These are phyloP conservation scores for Xylariales sp. DNA, from an alignment of 2,329 filamentous ascomycete species.

Conservation along the genomic window DNA sequence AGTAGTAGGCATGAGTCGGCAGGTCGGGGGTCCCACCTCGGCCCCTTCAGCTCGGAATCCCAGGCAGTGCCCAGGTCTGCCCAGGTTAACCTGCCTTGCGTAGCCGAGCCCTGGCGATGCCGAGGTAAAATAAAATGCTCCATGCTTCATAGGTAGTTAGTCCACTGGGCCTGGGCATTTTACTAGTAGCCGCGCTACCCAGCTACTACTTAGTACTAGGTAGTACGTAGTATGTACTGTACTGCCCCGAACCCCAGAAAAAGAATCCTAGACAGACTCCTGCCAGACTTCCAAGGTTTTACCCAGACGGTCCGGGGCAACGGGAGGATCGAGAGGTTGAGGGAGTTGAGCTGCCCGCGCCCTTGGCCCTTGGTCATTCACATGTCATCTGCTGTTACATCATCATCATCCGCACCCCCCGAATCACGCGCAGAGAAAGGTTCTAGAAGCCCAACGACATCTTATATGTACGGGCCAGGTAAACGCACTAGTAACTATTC, in stretches of 20 bases:
- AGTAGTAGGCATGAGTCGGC: slow-evolving; percentile 14
- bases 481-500: not conserved
- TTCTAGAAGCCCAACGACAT: slow-evolving; percentile 8
- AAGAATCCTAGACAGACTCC: not conserved
- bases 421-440: slow-evolving; percentile 23
- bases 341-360: not conserved
- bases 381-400: slow-evolving; percentile 27
- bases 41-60: not conserved
- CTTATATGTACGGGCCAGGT: no score
- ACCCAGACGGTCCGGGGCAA: slow-evolving; percentile 32
- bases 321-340: slow-evolving; percentile 11
- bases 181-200: slow-evolving; percentile 37
- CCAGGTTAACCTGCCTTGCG: not conserved
- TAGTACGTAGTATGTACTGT: no score
- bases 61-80: not conserved
- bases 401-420: not conserved
- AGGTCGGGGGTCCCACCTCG: slow-evolving; percentile 13
- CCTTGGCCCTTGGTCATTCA: slow-evolving; percentile 22
- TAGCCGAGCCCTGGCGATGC: slow-evolving; percentile 38
- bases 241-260: slow-evolving; percentile 12
- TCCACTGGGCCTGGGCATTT: not conserved
- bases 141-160: not conserved
- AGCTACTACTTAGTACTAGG: no score
- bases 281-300: not conserved
- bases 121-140: slow-evolving; percentile 40